Evolutionary conservation across 2,329 filamentous ascomycete species (phyloP), one percentile per base, ranked within the genome.

Genomic region (Penicillium sp.): DNA sequence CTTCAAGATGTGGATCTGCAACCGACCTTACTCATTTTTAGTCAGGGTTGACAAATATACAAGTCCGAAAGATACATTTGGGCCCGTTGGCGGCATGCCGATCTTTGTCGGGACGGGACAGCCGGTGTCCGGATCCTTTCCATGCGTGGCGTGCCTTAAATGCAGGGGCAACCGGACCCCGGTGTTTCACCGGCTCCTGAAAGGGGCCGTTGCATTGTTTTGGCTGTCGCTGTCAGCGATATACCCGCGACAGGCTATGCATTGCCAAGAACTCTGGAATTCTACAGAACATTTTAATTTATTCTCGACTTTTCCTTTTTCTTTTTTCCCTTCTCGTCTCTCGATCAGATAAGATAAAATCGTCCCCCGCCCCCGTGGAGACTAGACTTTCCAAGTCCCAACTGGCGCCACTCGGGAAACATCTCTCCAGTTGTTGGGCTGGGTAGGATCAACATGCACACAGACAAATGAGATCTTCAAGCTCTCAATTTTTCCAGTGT

Each of bases 171-270:
- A 22, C 32, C 45, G 32, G 41, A 31, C 39, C 16, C 29, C 27
- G 27, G 27, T 6, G 22, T 44, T 51, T 55, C 53, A 55, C 53
- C 53, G 45, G 29, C 3, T 40, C 36, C 45, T 49, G 3, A 34
- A 52, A 46, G 27, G 42, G 45, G 48, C 22, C 7, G 31, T n/a
- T 11, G 44, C 10, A 13, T 40, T 18, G n/a, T 22, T 40, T 40
- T 18, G 9, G 38, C 16, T 40, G 38, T 40, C 38, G 38, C 38
- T 40, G 38, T 40, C 38, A 40, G 38, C 18, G 38, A 40, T 40
- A 40, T 40, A 40, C 38, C 38, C 38, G 38, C 38, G 27, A 44
- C 42, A 43, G 42, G 27, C 42, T 44, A 27, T 44, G 42, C 42
- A 18, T 31, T 29, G 42, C 42, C 42, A 44, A 44, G 42, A 43